A percentile compares a stretch with the other conserved stretches of the same genome.
Evolutionary conservation across 176 grass and related monocot species (phyloP).

Genomic region (Saccharum officinarum): DNA sequence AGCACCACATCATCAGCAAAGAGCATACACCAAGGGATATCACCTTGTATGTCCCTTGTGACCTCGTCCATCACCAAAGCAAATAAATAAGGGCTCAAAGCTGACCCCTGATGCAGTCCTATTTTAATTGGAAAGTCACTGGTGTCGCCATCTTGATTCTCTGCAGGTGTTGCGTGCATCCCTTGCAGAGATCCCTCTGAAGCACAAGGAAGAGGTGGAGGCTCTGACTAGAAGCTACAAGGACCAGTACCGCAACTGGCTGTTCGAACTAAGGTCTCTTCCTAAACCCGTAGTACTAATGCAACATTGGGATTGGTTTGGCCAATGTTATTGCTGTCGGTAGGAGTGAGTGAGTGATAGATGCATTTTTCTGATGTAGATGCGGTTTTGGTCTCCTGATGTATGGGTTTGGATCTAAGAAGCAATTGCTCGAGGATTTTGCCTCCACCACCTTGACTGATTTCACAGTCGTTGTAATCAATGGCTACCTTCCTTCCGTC

Average conservation of each 20-base stretch:
- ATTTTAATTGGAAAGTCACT: no score
- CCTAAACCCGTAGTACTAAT: neutral
- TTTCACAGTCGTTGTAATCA: slow-evolving; percentile 76
- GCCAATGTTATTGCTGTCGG: neutral
- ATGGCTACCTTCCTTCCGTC: slow-evolving; percentile 83
- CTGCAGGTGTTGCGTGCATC: slow-evolving; percentile 62
- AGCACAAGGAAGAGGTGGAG: slow-evolving; percentile 73
- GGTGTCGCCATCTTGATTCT: neutral
- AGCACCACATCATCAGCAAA: no score
- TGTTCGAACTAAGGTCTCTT: slow-evolving; percentile 80
- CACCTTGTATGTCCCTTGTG: no score
- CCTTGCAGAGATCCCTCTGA: slow-evolving; percentile 52
- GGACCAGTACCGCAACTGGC: slow-evolving; percentile 76
- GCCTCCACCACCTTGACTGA: slow-evolving; percentile 70
- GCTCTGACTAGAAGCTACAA: slow-evolving; percentile 64
- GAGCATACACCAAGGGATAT: no score
- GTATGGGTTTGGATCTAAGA: slow-evolving; percentile 98
- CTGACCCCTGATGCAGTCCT: no score
- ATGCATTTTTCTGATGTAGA: slow-evolving; percentile 21
- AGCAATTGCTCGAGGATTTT: slow-evolving; percentile 80
- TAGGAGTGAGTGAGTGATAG: slow-evolving; percentile 7
- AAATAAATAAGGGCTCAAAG: no score
- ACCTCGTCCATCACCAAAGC: no score
- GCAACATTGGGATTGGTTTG: neutral
- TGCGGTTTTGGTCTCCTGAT: slow-evolving; percentile 82